A percentile compares a stretch with the other conserved stretches of the same genome.
Conservation (phyloP, 148 eudicot genomes). For the Suaeda aralocaspica region DNA sequence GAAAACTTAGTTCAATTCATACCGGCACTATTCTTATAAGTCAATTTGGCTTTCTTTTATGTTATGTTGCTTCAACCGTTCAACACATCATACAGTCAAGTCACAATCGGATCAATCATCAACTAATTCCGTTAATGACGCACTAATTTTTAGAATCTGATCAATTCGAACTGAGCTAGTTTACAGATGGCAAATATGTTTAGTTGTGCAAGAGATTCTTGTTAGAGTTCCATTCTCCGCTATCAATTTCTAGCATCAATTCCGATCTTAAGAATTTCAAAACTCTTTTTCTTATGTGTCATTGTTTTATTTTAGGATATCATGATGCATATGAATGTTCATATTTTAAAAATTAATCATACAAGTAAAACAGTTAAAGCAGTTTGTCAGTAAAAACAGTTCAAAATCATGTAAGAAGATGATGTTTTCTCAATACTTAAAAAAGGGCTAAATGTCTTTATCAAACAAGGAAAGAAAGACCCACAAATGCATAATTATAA, state of each 20-base stretch:
- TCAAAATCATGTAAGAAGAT: slow-evolving; percentile 12
- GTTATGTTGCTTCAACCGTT: not conserved
- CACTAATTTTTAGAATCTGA: no score
- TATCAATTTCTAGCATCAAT: not conserved
- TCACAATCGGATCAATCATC: not conserved
- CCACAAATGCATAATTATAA: slow-evolving; percentile 8
- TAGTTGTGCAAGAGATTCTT: not conserved
- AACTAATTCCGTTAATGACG: no score
- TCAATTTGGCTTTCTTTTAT: no score
- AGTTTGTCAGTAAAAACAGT: not conserved
- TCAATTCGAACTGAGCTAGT: no score
- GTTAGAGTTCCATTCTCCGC: no score
- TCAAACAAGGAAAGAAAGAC: slow-evolving; percentile 6
- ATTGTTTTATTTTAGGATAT: not conserved
- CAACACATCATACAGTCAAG: not conserved
- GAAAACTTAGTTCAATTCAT: not conserved
- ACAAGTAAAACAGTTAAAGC: slow-evolving; percentile 7
- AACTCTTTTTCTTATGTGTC: not conserved
- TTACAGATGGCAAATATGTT: no score
- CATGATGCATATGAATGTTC: not conserved
- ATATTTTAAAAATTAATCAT: not conserved
- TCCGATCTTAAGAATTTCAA: not conserved
- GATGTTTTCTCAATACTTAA: slow-evolving; percentile 9
- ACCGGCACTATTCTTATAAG: no score
- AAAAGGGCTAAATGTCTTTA: slow-evolving; percentile 7